phyloP scores from a whole-genome alignment of 495 filamentous ascomycete genomes.

The Neurospora sublineolata region DNA sequence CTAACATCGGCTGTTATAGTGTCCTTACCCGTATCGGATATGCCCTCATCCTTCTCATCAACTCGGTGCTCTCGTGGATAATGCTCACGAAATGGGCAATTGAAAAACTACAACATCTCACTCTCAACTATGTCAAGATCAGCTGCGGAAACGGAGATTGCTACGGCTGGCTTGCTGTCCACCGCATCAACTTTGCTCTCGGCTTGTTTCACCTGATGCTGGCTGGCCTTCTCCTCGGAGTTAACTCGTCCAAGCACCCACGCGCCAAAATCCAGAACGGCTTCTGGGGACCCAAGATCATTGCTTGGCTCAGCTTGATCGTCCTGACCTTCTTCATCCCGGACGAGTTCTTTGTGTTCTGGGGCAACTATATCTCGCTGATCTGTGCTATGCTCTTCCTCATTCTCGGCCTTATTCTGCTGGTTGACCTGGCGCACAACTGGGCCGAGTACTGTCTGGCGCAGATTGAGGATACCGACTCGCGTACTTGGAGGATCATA shows the following conservation, averaged over 20 bases:
- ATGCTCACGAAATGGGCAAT: constrained; percentile 99
- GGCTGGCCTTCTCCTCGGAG: constrained; percentile 72
- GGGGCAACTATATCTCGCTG: constrained; percentile 88
- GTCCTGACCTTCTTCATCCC: constrained; percentile 92
- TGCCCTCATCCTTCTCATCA: constrained; percentile 87
- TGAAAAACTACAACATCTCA: constrained; percentile 83
- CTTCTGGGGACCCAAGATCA: constrained; percentile 71
- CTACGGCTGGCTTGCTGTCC: constrained; percentile 90
- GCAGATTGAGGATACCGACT: constrained; percentile 86
- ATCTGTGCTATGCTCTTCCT: constrained; percentile 88
- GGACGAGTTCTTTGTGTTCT: constrained; percentile 87
- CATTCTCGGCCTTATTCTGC: constrained; percentile 77
- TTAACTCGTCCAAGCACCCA: constrained; percentile 74
- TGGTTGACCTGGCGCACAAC: constrained; percentile 93
- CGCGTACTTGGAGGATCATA: constrained; percentile 67
- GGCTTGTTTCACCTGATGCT: constrained; percentile 86
- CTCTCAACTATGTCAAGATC: constrained; percentile 90
- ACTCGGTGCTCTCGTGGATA: constrained; percentile 94
- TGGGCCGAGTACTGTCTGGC: constrained; percentile 94
- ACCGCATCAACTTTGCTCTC: constrained; percentile 94
- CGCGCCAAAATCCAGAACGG: constrained; percentile 89
- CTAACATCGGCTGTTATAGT: constrained; percentile 30
- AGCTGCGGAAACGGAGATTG: constrained; percentile 83
- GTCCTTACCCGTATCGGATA: constrained; percentile 97
- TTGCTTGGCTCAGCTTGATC: constrained; percentile 76